Percentiles rank a stretch among this genome's conserved stretches.
These are phyloP conservation scores for Fusarium drepaniforme DNA, from an alignment of 2,329 filamentous ascomycete species.

Conservation along the genomic window DNA sequence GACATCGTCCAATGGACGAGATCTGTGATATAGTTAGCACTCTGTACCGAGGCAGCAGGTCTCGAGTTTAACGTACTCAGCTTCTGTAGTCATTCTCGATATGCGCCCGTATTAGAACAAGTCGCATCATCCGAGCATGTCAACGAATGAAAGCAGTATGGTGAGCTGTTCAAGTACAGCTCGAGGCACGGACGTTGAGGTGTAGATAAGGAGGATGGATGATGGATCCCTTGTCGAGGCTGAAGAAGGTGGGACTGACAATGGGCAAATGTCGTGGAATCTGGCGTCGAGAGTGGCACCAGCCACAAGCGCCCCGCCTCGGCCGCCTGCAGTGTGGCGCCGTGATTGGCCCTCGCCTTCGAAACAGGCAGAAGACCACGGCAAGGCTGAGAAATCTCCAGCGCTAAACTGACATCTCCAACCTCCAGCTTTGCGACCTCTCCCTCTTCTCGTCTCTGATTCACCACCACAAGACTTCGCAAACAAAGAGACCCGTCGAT, in stretches of 20 bases:
- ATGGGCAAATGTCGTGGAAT: slow-evolving; percentile 21
- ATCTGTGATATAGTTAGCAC: slow-evolving; percentile 37
- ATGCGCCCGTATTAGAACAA: not conserved
- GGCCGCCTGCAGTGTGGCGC: not conserved
- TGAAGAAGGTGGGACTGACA: slow-evolving; percentile 42
- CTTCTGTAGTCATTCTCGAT: slow-evolving; percentile 34
- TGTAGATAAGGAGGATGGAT: slow-evolving; percentile 6
- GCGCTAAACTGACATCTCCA: slow-evolving; percentile 29
- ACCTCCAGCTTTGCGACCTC: slow-evolving; percentile 18
- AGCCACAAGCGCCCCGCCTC: slow-evolving; percentile 32
- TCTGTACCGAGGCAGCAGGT: not conserved
- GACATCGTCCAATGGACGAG: slow-evolving; percentile 26
- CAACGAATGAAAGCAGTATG: not conserved
- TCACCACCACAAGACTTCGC: slow-evolving; percentile 14
- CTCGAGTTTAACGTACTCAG: slow-evolving; percentile 33
- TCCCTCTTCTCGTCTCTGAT: slow-evolving; percentile 2
- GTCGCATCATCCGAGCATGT: slow-evolving; percentile 1
- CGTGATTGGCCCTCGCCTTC: slow-evolving; percentile 39
- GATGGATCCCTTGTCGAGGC: slow-evolving; percentile 42
- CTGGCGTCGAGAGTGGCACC: slow-evolving; percentile 14
- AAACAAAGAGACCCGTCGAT: slow-evolving; percentile 5
- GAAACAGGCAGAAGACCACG: slow-evolving; percentile 43
- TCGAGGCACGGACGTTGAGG: slow-evolving; percentile 1
- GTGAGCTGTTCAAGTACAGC: not conserved
- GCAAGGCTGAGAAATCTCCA: slow-evolving; percentile 62